These are phyloP conservation scores for Musa balbisiana DNA, from an alignment of 202 grass and related monocot species.

Conservation along the genomic window DNA sequence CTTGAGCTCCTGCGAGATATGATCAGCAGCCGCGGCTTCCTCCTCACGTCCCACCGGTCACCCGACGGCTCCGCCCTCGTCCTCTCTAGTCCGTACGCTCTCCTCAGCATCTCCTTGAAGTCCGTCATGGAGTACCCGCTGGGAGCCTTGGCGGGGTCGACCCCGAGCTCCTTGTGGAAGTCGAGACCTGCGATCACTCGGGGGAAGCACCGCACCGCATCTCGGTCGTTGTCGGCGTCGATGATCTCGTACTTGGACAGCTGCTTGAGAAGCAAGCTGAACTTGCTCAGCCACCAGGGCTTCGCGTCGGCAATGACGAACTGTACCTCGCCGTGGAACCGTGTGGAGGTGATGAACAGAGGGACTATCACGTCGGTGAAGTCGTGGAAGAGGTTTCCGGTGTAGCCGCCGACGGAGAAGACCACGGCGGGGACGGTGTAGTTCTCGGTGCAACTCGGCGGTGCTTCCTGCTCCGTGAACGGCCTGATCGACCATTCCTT, in stretches of 20 bases:
- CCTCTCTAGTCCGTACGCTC: background rate
- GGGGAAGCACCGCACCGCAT: background rate
- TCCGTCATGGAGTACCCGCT: background rate
- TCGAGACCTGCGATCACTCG: background rate
- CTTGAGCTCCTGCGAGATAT: background rate
- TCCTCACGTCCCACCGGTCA: background rate
- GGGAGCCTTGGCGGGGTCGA: background rate
- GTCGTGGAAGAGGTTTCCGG: background rate
- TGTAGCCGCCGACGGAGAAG: background rate
- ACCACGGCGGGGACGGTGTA: background rate
- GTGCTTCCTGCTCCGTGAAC: background rate
- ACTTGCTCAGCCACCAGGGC: background rate
- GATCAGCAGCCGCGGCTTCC: background rate
- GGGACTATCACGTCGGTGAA: background rate
- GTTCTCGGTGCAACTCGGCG: background rate
- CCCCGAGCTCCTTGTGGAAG: background rate
- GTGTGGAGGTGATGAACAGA: background rate
- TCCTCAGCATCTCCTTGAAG: background rate
- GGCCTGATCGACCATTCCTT: background rate
- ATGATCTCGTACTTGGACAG: background rate
- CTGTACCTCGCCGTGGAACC: background rate
- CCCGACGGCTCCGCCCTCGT: background rate
- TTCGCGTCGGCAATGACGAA: background rate
- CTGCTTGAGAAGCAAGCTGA: background rate
- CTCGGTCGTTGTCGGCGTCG: background rate